Evolutionary conservation across 2,329 filamentous ascomycete genomes (phyloP), one percentile per base, ranked within the genome.

Genomic region (Pseudopithomyces maydicus): DNA sequence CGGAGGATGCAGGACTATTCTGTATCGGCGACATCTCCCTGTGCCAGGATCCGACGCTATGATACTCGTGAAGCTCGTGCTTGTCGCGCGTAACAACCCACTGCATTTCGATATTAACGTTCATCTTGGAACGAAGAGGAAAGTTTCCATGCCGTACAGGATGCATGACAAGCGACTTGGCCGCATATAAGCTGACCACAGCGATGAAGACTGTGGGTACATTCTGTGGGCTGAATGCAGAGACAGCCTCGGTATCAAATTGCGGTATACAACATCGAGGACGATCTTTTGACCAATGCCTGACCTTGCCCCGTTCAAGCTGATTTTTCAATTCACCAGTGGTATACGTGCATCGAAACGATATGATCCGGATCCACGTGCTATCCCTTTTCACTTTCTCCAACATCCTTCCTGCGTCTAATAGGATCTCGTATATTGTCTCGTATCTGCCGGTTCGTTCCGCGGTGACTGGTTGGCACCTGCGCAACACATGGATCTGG

Each of bases 361-460:
- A 45, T 50, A 45, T 46, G 22, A 32, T 22, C 22, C 17, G 42
- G n/a, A 36, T 23, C 36, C 44, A 29, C 23, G 52, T 49, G 36
- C 20, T 26, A 38, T 15, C 26, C 20, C 3, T 44, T 5, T 33
- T 43, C 41, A 47, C 23, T 48, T 56, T 52, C 35, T 22, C 44
- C 55, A 48, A 39, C 33, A 38, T n/a, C 57, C 66, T 65, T 59
- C 62, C 67, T 60, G 63, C 56, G 64, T 51, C 39, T 47, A 58
- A 51, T 33, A 52, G 42, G 4, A 57, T 45, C 47, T 32, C 22
- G 35, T 55, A 63, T 33, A 65, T 68, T 65, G 51, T 2, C 19
- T 20, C 20, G 22, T 59, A 70, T 69, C 64, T 70, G 67, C 69
- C 68, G 66, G 48, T 29, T 41, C 53, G 55, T 55, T 56, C 63